Evolutionary conservation across 1,139 yeast species (phyloP).

Genomic region (Debaryomyces sp.): DNA sequence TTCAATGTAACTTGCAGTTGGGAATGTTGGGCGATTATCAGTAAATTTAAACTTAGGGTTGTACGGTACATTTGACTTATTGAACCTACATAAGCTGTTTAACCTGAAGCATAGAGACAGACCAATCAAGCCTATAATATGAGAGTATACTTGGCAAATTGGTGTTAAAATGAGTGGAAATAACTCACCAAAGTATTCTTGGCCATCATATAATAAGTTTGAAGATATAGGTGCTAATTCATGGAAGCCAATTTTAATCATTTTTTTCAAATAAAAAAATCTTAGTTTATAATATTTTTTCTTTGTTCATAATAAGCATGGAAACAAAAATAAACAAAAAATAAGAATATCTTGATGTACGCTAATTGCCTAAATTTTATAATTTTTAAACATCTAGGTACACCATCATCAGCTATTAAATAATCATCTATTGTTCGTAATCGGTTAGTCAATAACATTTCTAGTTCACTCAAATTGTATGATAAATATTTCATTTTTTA

Average conservation of each 20-base stretch:
- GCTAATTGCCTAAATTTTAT: slow-evolving; percentile 11
- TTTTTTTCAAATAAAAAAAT: slow-evolving; percentile 20
- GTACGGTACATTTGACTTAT: too few species aligned
- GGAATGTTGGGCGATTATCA: too few species aligned
- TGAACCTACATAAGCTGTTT: too few species aligned
- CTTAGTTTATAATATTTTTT: slow-evolving; percentile 17
- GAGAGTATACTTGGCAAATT: too few species aligned
- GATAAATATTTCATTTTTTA: background rate
- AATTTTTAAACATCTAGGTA: slow-evolving; percentile 5
- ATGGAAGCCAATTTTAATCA: slow-evolving; percentile 1
- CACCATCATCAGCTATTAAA: background rate
- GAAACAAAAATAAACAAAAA: slow-evolving; percentile 19
- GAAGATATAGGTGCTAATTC: background rate
- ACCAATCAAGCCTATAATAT: too few species aligned
- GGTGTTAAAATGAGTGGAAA: background rate
- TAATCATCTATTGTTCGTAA: background rate
- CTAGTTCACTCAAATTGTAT: background rate
- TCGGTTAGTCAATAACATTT: background rate
- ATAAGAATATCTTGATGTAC: slow-evolving; percentile 14
- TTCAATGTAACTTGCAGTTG: too few species aligned
- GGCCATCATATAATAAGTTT: background rate
- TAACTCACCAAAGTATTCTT: background rate
- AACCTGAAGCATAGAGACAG: too few species aligned
- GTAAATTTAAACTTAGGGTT: too few species aligned
- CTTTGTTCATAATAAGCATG: slow-evolving; percentile 19